Conservation (phyloP, 768 basidiomycete genomes). For the Trametes villosa region DNA sequence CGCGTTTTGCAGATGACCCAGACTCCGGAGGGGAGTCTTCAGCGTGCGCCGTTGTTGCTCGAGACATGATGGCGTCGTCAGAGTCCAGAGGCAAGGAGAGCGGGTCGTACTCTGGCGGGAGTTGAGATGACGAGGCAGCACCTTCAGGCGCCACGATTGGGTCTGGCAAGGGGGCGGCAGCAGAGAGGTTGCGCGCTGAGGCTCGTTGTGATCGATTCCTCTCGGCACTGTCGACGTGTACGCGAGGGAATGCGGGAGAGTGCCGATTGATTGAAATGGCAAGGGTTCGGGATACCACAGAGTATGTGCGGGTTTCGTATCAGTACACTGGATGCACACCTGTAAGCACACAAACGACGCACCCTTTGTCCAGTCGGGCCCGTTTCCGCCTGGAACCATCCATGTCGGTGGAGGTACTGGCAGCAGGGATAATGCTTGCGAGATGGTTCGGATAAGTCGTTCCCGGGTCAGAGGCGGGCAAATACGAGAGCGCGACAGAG, state of each 20-base stretch:
- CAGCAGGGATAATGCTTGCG: slow-evolving; percentile 53
- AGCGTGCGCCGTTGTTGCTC: slow-evolving; percentile 52
- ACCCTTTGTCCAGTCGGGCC: slow-evolving; percentile 75
- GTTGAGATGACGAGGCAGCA: slow-evolving; percentile 48
- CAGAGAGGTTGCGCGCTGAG: slow-evolving; percentile 30
- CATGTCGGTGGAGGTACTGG: slow-evolving; percentile 58
- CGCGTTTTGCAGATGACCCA: slow-evolving; percentile 8
- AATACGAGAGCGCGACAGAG: slow-evolving; percentile 69
- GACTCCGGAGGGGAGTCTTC: slow-evolving; percentile 30
- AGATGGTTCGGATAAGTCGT: slow-evolving; percentile 84
- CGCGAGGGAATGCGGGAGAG: not conserved
- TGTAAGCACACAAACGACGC: slow-evolving; percentile 39
- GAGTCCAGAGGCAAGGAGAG: slow-evolving; percentile 60
- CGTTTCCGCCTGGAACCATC: slow-evolving; percentile 75
- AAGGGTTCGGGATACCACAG: not conserved
- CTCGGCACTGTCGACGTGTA: slow-evolving; percentile 16
- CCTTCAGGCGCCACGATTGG: slow-evolving; percentile 21
- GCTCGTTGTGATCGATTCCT: slow-evolving; percentile 34
- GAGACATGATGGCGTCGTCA: slow-evolving; percentile 60
- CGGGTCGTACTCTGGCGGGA: slow-evolving; percentile 57
- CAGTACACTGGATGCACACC: slow-evolving; percentile 27
- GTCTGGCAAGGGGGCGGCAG: slow-evolving; percentile 20
- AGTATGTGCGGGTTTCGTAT: not conserved
- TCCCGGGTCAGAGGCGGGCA: slow-evolving; percentile 84
- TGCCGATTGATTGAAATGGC: not conserved